phyloP scores from a whole-genome alignment of 345 rosid species.

The Acer saccharum region DNA sequence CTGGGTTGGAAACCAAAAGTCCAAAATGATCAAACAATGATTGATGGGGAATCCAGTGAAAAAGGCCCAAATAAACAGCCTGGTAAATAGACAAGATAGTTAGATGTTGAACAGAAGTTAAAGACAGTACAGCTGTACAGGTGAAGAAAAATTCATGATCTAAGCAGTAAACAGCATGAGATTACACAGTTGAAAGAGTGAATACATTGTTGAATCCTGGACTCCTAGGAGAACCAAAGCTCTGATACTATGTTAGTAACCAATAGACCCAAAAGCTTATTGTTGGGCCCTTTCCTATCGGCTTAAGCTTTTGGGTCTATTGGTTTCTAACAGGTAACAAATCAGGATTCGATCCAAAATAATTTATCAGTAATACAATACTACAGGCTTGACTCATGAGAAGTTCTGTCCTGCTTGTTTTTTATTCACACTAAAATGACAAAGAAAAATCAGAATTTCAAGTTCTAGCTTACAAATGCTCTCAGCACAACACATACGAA shows the following conservation, averaged over 20 bases:
- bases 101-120: background rate
- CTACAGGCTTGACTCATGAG: background rate
- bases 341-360: background rate
- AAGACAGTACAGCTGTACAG: background rate
- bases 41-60: too few species aligned
- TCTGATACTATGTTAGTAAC: too few species aligned
- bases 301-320: too few species aligned
- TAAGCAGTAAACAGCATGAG: background rate
- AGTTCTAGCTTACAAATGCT: background rate
- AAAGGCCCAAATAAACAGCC: too few species aligned
- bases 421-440: background rate
- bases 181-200: background rate
- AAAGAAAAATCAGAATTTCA: background rate
- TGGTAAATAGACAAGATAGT: background rate
- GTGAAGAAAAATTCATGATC: background rate
- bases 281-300: too few species aligned
- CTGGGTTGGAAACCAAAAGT: background rate
- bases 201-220: too few species aligned
- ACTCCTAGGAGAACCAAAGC: too few species aligned
- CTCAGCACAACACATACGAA: background rate
- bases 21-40: background rate
- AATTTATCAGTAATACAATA: background rate
- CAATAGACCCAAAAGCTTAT: too few species aligned
- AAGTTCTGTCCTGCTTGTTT: background rate
- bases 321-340: too few species aligned